Conservation (phyloP, 805 yeast genomes). For the Metschnikowia reukaufii region DNA sequence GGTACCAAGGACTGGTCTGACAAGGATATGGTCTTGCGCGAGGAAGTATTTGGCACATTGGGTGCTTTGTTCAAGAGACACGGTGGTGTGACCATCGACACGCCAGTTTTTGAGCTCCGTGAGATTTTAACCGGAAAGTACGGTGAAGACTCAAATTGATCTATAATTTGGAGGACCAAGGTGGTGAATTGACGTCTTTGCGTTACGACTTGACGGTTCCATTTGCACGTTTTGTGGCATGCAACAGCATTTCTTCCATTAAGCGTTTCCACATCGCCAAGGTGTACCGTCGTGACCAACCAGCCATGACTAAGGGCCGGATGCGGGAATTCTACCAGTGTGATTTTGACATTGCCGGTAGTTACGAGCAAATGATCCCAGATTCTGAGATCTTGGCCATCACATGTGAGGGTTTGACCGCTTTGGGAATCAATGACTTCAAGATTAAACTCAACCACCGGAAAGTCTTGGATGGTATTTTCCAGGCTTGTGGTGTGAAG, state of each 20-base stretch:
- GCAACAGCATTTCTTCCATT: conserved; percentile 86
- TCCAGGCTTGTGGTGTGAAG: conserved; percentile 90
- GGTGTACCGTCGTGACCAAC: conserved; percentile 98
- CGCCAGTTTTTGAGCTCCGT: conserved; percentile 95
- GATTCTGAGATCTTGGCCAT: conserved; percentile 87
- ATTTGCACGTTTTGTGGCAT: conserved; percentile 95
- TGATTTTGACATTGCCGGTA: conserved; percentile 96
- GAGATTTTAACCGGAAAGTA: conserved; percentile 96
- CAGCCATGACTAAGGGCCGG: conserved; percentile 99
- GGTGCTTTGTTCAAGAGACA: conserved; percentile 83
- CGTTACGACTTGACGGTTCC: conserved; percentile 98
- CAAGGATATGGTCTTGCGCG: conserved; percentile 93
- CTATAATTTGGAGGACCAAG: conserved; percentile 96
- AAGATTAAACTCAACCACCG: conserved; percentile 93
- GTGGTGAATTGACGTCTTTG: conserved; percentile 94
- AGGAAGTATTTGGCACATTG: conserved; percentile 75
- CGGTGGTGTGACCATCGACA: conserved; percentile 97
- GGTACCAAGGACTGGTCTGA: conserved; percentile 99
- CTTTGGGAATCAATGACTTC: conserved; percentile 83
- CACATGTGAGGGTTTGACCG: conserved; percentile 78
- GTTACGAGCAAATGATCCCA: conserved; percentile 91
- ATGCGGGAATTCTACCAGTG: conserved; percentile 99
- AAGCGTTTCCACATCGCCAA: conserved; percentile 97
- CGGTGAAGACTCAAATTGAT: conserved; percentile 98
- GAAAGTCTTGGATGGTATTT: conserved; percentile 93